These are phyloP conservation scores for Pterocarpus macrocarpus DNA, from an alignment of 306 rosid genomes.

Conservation along the genomic window DNA sequence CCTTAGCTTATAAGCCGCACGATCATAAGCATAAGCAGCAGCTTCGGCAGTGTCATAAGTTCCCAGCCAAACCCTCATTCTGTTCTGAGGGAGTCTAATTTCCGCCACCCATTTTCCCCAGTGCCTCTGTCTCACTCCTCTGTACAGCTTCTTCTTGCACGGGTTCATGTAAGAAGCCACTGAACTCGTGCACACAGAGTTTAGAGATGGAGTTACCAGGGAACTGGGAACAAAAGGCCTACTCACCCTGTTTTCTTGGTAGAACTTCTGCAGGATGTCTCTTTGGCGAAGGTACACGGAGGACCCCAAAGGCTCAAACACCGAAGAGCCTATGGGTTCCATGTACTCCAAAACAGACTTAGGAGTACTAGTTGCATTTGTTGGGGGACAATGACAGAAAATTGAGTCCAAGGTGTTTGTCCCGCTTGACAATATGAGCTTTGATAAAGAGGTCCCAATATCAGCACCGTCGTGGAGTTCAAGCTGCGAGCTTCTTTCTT, in stretches of 20 bases:
- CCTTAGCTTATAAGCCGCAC: slow-evolving; percentile 95
- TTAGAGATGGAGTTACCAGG: slow-evolving; percentile 27
- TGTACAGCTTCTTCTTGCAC: slow-evolving; percentile 77
- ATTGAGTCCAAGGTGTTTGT: slow-evolving; percentile 88
- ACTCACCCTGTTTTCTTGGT: slow-evolving; percentile 56
- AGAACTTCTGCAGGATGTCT: slow-evolving; percentile 77
- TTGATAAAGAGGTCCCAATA: slow-evolving; percentile 70
- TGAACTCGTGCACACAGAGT: slow-evolving; percentile 17
- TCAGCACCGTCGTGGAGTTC: slow-evolving; percentile 44
- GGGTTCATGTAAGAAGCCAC: slow-evolving; percentile 37
- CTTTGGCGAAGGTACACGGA: slow-evolving; percentile 85
- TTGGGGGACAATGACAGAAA: slow-evolving; percentile 62
- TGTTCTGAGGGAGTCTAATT: slow-evolving; percentile 93
- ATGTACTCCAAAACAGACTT: slow-evolving; percentile 48
- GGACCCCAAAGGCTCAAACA: slow-evolving; percentile 67
- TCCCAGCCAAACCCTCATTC: slow-evolving; percentile 98
- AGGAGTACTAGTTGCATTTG: slow-evolving; percentile 9
- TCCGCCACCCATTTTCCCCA: slow-evolving; percentile 99
- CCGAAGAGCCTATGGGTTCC: slow-evolving; percentile 61
- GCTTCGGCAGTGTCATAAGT: slow-evolving; percentile 94
- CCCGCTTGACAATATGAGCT: slow-evolving; percentile 69
- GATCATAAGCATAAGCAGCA: slow-evolving; percentile 94
- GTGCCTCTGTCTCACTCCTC: slow-evolving; percentile 99
- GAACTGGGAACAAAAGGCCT: slow-evolving; percentile 31
- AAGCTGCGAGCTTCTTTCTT: slow-evolving; percentile 39